These are phyloP conservation scores for Fusarium agapanthi DNA, from an alignment of 2,329 filamentous ascomycete species.

Conservation along the genomic window DNA sequence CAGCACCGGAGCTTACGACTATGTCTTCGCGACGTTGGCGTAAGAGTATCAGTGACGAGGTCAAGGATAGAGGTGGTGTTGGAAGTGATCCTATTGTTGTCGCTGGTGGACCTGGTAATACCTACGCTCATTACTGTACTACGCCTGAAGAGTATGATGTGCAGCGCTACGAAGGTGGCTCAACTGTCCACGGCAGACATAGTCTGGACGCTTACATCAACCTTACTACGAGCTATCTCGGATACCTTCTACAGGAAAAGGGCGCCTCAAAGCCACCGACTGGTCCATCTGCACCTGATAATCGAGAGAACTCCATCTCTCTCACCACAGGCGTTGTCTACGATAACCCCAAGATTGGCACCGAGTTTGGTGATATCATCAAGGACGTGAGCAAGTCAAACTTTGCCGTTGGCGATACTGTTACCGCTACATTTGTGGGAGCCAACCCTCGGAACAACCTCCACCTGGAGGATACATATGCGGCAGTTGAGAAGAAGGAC, in stretches of 20 bases:
- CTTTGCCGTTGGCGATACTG: neutral
- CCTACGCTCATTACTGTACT: slow-evolving; percentile 1
- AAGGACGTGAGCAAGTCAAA: neutral
- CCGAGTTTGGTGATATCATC: neutral
- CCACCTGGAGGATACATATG: neutral
- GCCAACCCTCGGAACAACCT: slow-evolving; percentile 2
- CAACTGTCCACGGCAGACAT: neutral
- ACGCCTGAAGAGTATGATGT: slow-evolving; percentile 8
- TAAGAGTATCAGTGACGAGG: neutral
- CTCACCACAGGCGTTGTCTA: slow-evolving; percentile 1
- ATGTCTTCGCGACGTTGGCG: slow-evolving; percentile 14
- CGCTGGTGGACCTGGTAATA: slow-evolving; percentile 1
- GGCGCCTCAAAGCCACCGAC: neutral
- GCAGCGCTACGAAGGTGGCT: slow-evolving; percentile 2
- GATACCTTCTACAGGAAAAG: neutral
- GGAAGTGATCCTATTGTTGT: neutral
- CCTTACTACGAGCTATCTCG: neutral
- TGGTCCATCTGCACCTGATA: neutral
- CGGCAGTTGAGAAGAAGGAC: neutral
- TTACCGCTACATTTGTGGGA: neutral
- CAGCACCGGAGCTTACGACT: neutral
- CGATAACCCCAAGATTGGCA: neutral
- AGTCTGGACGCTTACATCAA: slow-evolving; percentile 8
- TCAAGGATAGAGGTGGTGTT: neutral
- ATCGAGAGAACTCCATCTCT: neutral